Evolutionary conservation across 306 rosid genomes (phyloP).

Genomic region (Biancaea sappan): DNA sequence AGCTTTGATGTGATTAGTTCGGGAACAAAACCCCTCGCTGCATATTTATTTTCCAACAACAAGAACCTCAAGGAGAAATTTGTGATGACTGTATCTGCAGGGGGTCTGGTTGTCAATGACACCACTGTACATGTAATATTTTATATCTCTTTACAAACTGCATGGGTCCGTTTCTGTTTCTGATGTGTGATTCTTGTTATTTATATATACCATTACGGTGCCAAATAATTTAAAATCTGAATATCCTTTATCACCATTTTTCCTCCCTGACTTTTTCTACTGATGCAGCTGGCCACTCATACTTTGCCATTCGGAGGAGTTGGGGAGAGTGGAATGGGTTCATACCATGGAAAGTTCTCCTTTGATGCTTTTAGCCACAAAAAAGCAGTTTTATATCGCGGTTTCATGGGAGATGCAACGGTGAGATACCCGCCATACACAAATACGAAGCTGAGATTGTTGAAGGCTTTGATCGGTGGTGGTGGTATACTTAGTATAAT

Average conservation of each 20-base stretch:
- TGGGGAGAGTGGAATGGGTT: constrained; percentile 95
- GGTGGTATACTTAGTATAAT: constrained; percentile 65
- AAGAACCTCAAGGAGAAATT: constrained; percentile 77
- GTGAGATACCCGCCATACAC: constrained; percentile 95
- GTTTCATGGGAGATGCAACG: constrained; percentile 71
- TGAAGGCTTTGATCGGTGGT: constrained; percentile 71
- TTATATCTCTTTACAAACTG: constrained; percentile 20
- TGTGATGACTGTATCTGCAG: constrained; percentile 72
- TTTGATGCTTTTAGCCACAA: constrained; percentile 95
- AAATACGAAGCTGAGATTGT: constrained; percentile 57
- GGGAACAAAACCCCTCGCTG: constrained; percentile 94
- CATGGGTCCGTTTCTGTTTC: background rate
- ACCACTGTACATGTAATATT: constrained; percentile 71
- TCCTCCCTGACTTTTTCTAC: constrained; percentile 9
- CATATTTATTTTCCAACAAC: constrained; percentile 84
- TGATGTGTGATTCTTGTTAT: constrained; percentile 8
- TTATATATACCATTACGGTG: background rate
- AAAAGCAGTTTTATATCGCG: constrained; percentile 87
- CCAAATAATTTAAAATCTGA: constrained; percentile 2
- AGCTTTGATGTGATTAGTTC: constrained; percentile 77
- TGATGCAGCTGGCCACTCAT: constrained; percentile 71
- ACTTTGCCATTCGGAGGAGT: constrained; percentile 97
- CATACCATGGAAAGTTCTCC: constrained; percentile 96
- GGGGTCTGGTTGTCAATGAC: constrained; percentile 90
- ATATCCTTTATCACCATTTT: constrained; percentile 1